Base-by-base conservation (phyloP, 768 basidiomycete species). In the Lactarius vividus region DNA sequence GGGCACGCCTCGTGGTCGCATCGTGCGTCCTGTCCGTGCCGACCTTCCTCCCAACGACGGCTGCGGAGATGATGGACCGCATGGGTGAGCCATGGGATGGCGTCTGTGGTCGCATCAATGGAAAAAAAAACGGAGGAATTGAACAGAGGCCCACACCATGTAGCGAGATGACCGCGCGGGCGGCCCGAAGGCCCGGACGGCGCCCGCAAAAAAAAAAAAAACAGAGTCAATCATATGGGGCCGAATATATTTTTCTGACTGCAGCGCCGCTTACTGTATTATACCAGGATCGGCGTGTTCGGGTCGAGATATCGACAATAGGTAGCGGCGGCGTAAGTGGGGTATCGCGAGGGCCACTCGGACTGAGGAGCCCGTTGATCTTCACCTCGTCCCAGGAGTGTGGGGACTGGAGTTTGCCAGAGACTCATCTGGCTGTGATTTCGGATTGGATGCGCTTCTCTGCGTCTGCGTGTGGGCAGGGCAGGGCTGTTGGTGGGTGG, bases 251-350 rank as follows among this genome's bases (percentile, higher is more conserved):
- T n/a, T n/a, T n/a, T n/a, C n/a, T n/a, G n/a, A n/a, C n/a, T n/a
- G n/a, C n/a, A n/a, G n/a, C n/a, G n/a, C n/a, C n/a, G n/a, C n/a
- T n/a, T n/a, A 69, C 8, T 76, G 75, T 5, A 80, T 74, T 2
- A 79, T 81, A 3, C 82, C 79, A 8, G 75, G 73, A 39, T 73
- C 71, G 58, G 76, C 68, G 0, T 79, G 79, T 2, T 79, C n/a
- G 77, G 73, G 58, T 74, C 75, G 69, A 79, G 59, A 81, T 81
- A 28, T 82, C 81, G 28, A 80, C 72, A 18, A 80, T n/a, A 70
- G 29, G 76, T 74, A 33, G 79, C 69, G 4, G 74, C 39, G 1
- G 75, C 75, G 61, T 77, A 26, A 81, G 66, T 77, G 77, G 2
- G 73, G 72, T 8, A 81, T 70, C n/a, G 79, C 75, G 39, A 77